phyloP scores from a whole-genome alignment of 352 stramenopile genomes.

The Phytophthora kernoviae region DNA sequence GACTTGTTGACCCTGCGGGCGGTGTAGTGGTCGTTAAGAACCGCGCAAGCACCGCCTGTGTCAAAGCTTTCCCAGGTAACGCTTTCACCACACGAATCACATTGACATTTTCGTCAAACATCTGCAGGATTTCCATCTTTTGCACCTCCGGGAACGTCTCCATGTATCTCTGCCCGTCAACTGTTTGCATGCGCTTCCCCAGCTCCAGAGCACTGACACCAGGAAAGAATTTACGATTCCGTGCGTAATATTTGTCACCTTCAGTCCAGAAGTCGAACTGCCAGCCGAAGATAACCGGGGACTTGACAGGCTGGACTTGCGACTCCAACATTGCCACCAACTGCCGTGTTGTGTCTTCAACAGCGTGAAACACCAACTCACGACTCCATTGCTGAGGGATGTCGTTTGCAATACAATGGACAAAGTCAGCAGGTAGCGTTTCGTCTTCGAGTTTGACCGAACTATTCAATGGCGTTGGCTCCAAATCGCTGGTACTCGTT shows the following conservation, averaged over 20 bases:
- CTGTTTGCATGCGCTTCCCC: constrained; percentile 55
- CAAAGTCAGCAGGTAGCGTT: constrained; percentile 20
- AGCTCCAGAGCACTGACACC: constrained; percentile 55
- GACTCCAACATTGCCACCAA: constrained; percentile 54
- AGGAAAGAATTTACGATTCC: constrained; percentile 67
- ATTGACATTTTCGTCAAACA: constrained; percentile 54
- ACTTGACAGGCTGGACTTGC: constrained; percentile 35
- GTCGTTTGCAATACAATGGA: constrained; percentile 25
- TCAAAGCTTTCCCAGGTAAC: constrained; percentile 50
- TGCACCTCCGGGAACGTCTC: constrained; percentile 67
- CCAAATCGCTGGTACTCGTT: constrained; percentile 8
- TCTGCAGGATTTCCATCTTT: constrained; percentile 51
- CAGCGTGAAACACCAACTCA: constrained; percentile 32
- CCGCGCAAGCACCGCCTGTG: constrained; percentile 51
- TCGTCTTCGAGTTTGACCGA: constrained; percentile 38
- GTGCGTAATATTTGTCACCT: constrained; percentile 56
- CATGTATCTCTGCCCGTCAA: constrained; percentile 59
- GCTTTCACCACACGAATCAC: constrained; percentile 63
- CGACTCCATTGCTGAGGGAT: constrained; percentile 30
- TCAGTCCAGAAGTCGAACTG: constrained; percentile 68
- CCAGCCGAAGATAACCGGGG: constrained; percentile 63
- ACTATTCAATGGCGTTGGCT: constrained; percentile 28
- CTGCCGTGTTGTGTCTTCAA: constrained; percentile 45
- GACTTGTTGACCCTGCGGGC: constrained; percentile 42
- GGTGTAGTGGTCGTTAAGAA: constrained; percentile 51